These are phyloP conservation scores for Tricholomella constricta DNA, from an alignment of 768 basidiomycete species.

Conservation along the genomic window DNA sequence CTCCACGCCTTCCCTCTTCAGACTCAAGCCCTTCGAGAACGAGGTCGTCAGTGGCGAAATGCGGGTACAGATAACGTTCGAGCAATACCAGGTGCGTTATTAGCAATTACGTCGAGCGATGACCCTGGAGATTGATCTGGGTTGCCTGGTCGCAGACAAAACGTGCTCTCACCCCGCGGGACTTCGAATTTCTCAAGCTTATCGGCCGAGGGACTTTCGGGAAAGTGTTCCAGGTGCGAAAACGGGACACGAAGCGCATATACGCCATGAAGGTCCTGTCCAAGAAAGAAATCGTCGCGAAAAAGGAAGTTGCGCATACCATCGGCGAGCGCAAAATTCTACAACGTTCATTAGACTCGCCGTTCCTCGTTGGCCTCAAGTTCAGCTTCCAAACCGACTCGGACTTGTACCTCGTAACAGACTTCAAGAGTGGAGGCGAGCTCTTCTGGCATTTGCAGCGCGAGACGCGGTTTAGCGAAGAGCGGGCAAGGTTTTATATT, in stretches of 20 bases:
- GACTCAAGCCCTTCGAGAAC: slow-evolving; percentile 73
- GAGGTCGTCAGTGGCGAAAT: slow-evolving; percentile 92
- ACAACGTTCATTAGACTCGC: slow-evolving; percentile 88
- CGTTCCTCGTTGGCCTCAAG: slow-evolving; percentile 97
- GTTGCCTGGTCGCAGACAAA: slow-evolving; percentile 57
- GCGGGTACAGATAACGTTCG: slow-evolving; percentile 91
- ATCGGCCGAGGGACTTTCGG: slow-evolving; percentile 99
- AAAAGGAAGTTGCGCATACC: slow-evolving; percentile 99
- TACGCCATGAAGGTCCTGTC: slow-evolving; percentile 99
- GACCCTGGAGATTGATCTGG: slow-evolving; percentile 10
- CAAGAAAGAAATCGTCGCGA: slow-evolving; percentile 98
- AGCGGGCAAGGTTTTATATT: slow-evolving; percentile 93
- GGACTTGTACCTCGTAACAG: slow-evolving; percentile 95
- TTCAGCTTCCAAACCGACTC: slow-evolving; percentile 97
- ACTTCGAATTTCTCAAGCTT: slow-evolving; percentile 98
- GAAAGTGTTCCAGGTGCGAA: slow-evolving; percentile 98
- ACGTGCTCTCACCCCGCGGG: slow-evolving; percentile 86
- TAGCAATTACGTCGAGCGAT: slow-evolving; percentile 12
- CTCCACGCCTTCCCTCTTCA: slow-evolving; percentile 29
- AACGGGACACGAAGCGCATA: slow-evolving; percentile 96
- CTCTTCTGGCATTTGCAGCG: slow-evolving; percentile 98
- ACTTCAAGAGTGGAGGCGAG: slow-evolving; percentile 98
- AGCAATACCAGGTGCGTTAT: slow-evolving; percentile 78
- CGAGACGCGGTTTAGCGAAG: slow-evolving; percentile 92
- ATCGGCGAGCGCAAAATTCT: slow-evolving; percentile 99